A percentile compares a stretch with the other conserved stretches of the same genome.
These are phyloP conservation scores for Globisporangium paddicum DNA, from an alignment of 352 stramenopile genomes.

Conservation along the genomic window DNA sequence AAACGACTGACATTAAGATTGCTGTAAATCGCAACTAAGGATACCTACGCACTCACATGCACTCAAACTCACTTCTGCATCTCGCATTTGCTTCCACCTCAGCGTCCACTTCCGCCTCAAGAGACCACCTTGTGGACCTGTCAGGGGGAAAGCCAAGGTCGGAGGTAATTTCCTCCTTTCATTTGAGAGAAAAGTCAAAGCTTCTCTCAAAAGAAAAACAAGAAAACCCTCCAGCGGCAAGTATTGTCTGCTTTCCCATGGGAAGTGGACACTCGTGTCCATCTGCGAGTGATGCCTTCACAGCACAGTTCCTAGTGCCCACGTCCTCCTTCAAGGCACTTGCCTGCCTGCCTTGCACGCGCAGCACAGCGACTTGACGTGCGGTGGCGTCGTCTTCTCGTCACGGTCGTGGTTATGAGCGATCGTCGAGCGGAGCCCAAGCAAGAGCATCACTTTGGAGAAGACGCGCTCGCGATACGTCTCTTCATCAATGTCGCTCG, in stretches of 20 bases:
- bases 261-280: not conserved
- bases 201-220: too few relatives aligned
- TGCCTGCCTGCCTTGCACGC: constrained; percentile 22
- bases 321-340: constrained; percentile 10
- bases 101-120: not conserved
- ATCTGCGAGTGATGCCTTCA: not conserved
- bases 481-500: constrained; percentile 11
- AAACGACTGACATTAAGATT: not conserved
- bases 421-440: constrained; percentile 11
- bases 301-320: not conserved
- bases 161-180: not conserved
- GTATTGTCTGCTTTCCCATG: not conserved
- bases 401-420: not conserved
- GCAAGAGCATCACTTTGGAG: constrained; percentile 21
- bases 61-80: not conserved
- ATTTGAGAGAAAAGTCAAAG: not conserved
- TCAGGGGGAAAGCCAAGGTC: not conserved
- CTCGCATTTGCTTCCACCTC: not conserved
- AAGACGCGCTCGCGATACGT: constrained; percentile 18
- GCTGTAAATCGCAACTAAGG: not conserved
- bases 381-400: constrained; percentile 15
- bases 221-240: too few relatives aligned
- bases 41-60: not conserved
- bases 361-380: constrained; percentile 17
- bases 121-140: not conserved